Percentiles rank a stretch among this genome's conserved stretches.
Evolutionary conservation across 176 grass and related monocot genomes (phyloP).

Genomic region (Bothriochloa decipiens): DNA sequence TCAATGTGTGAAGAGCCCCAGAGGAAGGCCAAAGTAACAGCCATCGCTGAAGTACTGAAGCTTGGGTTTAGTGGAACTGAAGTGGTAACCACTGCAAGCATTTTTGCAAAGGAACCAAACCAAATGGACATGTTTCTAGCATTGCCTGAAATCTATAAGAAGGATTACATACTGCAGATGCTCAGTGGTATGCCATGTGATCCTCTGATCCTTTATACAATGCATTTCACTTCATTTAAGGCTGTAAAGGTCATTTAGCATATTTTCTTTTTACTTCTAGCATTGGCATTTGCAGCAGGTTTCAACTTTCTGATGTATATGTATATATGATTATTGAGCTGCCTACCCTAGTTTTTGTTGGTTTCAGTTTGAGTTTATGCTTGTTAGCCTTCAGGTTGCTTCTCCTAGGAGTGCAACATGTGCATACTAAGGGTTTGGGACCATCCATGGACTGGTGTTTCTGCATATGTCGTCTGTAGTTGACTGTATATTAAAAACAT

Average conservation of each 20-base stretch:
- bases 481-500: neutral
- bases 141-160: constrained; percentile 49
- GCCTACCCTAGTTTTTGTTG: neutral
- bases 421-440: neutral
- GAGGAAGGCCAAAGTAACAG: constrained; percentile 49
- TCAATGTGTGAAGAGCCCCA: constrained; percentile 32
- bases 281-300: constrained; percentile 7
- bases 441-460: neutral
- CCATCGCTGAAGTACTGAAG: constrained; percentile 51
- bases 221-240: neutral
- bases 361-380: neutral
- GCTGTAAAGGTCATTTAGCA: neutral
- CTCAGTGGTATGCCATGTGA: constrained; percentile 14
- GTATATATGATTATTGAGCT: constrained; percentile 8
- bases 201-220: neutral
- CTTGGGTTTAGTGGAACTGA: constrained; percentile 47
- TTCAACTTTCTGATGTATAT: constrained; percentile 9
- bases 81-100: constrained; percentile 42
- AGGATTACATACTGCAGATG: constrained; percentile 57
- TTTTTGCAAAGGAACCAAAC: constrained; percentile 54
- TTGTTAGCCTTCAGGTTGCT: neutral
- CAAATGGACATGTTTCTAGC: constrained; percentile 62
- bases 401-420: neutral
- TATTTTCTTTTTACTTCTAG: neutral
- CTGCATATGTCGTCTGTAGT: neutral